Conservation (phyloP, 495 filamentous ascomycete genomes). For the Chaetomidium leptoderma region DNA sequence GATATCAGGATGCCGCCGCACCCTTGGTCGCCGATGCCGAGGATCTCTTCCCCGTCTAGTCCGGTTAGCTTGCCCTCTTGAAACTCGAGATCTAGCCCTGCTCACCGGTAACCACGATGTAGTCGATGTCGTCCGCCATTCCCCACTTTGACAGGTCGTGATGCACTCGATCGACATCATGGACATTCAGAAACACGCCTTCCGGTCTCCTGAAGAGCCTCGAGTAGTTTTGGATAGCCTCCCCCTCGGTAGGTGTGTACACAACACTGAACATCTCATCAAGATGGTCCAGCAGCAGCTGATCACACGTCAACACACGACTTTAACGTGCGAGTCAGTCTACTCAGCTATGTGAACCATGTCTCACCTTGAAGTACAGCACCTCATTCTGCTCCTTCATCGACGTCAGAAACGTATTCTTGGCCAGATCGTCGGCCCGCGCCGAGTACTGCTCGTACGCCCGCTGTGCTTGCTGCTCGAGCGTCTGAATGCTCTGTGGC, state of each 20-base stretch:
- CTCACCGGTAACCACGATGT: constrained; percentile 79
- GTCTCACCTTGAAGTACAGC: constrained; percentile 61
- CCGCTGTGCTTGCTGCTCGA: constrained; percentile 73
- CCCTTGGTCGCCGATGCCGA: constrained; percentile 91
- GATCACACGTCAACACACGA: background rate
- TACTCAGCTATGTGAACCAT: background rate
- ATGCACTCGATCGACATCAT: constrained; percentile 54
- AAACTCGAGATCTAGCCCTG: too few relatives aligned
- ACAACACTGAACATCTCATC: constrained; percentile 85
- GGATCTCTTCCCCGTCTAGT: constrained; percentile 57
- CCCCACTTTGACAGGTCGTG: constrained; percentile 65
- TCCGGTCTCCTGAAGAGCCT: constrained; percentile 71
- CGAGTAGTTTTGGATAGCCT: constrained; percentile 86
- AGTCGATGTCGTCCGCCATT: constrained; percentile 69
- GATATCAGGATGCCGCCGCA: constrained; percentile 83
- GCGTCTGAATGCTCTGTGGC: constrained; percentile 65
- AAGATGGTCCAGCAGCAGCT: constrained; percentile 45
- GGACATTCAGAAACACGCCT: constrained; percentile 58
- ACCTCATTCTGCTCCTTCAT: constrained; percentile 83
- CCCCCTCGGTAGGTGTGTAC: constrained; percentile 87
- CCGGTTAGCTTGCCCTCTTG: background rate
- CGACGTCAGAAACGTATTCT: constrained; percentile 83
- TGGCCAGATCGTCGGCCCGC: constrained; percentile 58
- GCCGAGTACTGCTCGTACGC: constrained; percentile 76
- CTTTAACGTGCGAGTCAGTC: background rate